Evolutionary conservation across 2,329 filamentous ascomycete genomes (phyloP), one percentile per base, ranked within the genome.

Genomic region (Diaporthe amygdali): DNA sequence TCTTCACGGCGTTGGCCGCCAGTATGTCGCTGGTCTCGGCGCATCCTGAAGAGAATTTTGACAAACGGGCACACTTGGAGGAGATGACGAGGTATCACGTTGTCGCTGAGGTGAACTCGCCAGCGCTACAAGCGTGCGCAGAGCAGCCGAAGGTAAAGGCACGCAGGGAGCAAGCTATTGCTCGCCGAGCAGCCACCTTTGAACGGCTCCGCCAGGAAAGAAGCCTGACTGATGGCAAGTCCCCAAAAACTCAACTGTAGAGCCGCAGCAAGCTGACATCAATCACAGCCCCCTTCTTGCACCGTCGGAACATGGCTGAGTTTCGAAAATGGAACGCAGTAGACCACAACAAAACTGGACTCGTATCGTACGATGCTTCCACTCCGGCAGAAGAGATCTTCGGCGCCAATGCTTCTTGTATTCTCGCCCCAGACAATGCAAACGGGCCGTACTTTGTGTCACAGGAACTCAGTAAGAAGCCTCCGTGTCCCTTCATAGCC

Each of bases 371-470:
- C 66, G 78, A 76, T 32, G 78, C 77, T 30, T 77, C 80, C 20
- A 79, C 79, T 1, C 77, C 78, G 6, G 75, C 71, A 66, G 71
- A 72, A 9, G 77, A 78, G 20, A 76, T 84, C 68, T 84, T 84
- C 66, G 78, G 77, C 8, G 80, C 82, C 39, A 84, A 85, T 75
- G 84, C 81, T 12, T 82, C 80, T 75, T 84, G 82, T 70, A 80
- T 84, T 47, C 74, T 85, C 64, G 78, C 82, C 0, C 83, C 83
- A 0, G 83, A 83, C 46, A 77, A 83, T 72, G 82, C 82, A 8
- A 81, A 83, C 56, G 83, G 84, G 1, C 84, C 83, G 0, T 85
- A 84, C 77, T 85, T 83, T 72, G 82, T 84, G 59, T 49, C 59
- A 34, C 59, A 64, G 30, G 59, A 64, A 30, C 14, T 64, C 30